Evolutionary conservation across 441 rosid genomes (phyloP).

Genomic region (Adansonia rubrostipa): DNA sequence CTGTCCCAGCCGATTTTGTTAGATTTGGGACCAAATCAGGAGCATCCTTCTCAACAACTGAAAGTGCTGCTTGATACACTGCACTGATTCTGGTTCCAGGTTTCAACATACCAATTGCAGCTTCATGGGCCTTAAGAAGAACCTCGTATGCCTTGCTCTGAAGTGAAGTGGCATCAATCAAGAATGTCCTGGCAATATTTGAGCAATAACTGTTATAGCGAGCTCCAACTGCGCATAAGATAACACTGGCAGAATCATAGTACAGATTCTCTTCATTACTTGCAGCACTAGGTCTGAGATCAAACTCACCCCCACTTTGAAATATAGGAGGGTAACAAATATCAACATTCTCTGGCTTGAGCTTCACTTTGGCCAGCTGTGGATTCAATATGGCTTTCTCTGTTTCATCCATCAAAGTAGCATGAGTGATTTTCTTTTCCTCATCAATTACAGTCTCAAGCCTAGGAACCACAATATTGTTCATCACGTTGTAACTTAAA

Average conservation of each 20-base stretch:
- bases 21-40: constrained; percentile 57
- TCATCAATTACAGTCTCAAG: constrained; percentile 74
- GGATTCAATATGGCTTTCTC: constrained; percentile 73
- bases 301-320: constrained; percentile 76
- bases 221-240: constrained; percentile 64
- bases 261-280: constrained; percentile 63
- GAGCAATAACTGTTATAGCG: constrained; percentile 76
- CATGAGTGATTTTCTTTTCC: constrained; percentile 66
- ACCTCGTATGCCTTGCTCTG: constrained; percentile 71
- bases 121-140: constrained; percentile 67
- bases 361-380: constrained; percentile 72
- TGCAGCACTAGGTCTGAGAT: constrained; percentile 66
- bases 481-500: constrained; percentile 57
- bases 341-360: constrained; percentile 75
- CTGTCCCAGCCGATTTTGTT: constrained; percentile 74
- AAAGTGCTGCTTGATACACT: constrained; percentile 56
- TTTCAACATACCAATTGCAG: constrained; percentile 56
- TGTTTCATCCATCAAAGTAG: constrained; percentile 64
- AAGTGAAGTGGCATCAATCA: constrained; percentile 61
- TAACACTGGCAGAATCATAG: constrained; percentile 70
- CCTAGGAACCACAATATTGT: constrained; percentile 60
- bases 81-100: constrained; percentile 55
- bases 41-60: constrained; percentile 58
- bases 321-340: constrained; percentile 78
- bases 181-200: constrained; percentile 59